These are phyloP conservation scores for Talaromyces trachyspermus DNA, from an alignment of 495 filamentous ascomycete genomes.

Conservation along the genomic window DNA sequence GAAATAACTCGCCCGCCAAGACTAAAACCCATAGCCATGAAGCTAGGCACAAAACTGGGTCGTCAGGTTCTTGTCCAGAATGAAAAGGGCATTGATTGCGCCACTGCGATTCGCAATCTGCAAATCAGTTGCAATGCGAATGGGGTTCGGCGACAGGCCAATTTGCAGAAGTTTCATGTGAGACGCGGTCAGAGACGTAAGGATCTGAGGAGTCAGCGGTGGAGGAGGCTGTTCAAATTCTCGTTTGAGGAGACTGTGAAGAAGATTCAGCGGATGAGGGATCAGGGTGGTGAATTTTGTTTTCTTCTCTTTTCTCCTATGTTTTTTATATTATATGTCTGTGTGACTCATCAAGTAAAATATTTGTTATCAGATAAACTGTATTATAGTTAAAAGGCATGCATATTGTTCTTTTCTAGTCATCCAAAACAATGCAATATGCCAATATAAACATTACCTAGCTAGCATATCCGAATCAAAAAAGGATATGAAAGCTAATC, in stretches of 20 bases:
- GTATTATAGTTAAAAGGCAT: slow-evolving; percentile 4
- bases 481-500: slow-evolving; percentile 34
- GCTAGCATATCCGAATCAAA: no score
- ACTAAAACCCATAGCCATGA: slow-evolving; percentile 13
- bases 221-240: slow-evolving; percentile 38
- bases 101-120: slow-evolving; percentile 22
- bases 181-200: slow-evolving; percentile 32
- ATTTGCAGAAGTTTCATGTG: slow-evolving; percentile 30
- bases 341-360: background rate
- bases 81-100: slow-evolving; percentile 28
- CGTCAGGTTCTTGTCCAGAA: slow-evolving; percentile 33
- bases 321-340: background rate
- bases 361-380: no score
- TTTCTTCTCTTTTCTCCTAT: slow-evolving; percentile 6
- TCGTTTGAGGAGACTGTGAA: slow-evolving; percentile 35
- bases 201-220: slow-evolving; percentile 25
- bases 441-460: background rate
- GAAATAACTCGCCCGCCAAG: slow-evolving; percentile 17
- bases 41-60: slow-evolving; percentile 36
- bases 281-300: slow-evolving; percentile 32
- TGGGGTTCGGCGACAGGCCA: slow-evolving; percentile 16
- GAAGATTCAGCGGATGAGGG: slow-evolving; percentile 38
- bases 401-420: slow-evolving; percentile 1
- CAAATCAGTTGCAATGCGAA: slow-evolving; percentile 19
- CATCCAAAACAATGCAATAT: background rate